Evolutionary conservation across 441 rosid genomes (phyloP).

Genomic region (Eutrema salsugineum): DNA sequence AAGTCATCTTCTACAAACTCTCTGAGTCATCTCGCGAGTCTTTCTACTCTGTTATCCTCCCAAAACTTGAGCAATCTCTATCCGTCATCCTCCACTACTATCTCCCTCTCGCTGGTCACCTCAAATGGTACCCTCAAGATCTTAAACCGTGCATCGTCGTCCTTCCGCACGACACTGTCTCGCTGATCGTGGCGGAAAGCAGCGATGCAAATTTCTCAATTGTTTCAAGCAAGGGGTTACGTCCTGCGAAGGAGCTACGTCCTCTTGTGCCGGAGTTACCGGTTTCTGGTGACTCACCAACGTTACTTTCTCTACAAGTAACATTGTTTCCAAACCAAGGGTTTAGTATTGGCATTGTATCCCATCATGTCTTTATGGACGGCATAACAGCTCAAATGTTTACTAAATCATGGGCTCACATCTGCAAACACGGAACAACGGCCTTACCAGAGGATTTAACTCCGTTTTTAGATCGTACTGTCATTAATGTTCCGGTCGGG

Average conservation of each 20-base stretch:
- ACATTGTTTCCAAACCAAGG: slow-evolving; percentile 32
- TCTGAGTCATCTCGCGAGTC: background rate
- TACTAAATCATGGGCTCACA: no score
- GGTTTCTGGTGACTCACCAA: background rate
- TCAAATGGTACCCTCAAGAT: slow-evolving; percentile 5
- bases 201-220: background rate
- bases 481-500: background rate
- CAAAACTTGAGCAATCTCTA: slow-evolving; percentile 12
- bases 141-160: slow-evolving; percentile 16
- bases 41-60: slow-evolving; percentile 18
- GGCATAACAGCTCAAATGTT: background rate
- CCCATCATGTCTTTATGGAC: slow-evolving; percentile 26
- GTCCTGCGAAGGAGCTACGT: slow-evolving; percentile 3
- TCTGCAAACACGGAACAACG: no score
- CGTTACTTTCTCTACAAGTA: slow-evolving; percentile 1
- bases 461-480: slow-evolving; percentile 5
- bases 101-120: slow-evolving; percentile 29
- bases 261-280: slow-evolving; percentile 12
- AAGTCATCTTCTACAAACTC: slow-evolving; percentile 28
- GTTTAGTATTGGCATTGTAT: slow-evolving; percentile 18
- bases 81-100: slow-evolving; percentile 27
- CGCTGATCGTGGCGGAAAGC: slow-evolving; percentile 10
- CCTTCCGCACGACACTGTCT: background rate
- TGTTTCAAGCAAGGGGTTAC: slow-evolving; percentile 1
- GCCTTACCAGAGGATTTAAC: slow-evolving; percentile 5